A percentile compares a stretch with the other conserved stretches of the same genome.
These are phyloP conservation scores for Pseudogymnoascus verrucosus DNA, from an alignment of 2,329 filamentous ascomycete species.

Conservation along the genomic window DNA sequence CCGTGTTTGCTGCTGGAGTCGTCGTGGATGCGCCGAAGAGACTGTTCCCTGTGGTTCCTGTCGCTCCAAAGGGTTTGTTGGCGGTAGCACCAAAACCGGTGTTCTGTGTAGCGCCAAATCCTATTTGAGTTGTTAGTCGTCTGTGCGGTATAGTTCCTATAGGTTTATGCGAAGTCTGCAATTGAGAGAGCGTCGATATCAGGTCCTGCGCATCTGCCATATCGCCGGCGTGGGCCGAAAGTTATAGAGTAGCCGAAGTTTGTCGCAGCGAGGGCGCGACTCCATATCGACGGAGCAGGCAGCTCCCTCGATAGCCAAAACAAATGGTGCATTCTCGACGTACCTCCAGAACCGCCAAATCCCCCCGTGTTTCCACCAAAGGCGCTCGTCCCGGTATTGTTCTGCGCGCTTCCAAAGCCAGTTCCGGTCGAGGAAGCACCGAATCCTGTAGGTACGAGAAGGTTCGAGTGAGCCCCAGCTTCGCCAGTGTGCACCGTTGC, in stretches of 20 bases:
- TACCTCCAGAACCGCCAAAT: slow-evolving; percentile 33
- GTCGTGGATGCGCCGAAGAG: slow-evolving; percentile 42
- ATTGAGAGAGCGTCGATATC: not conserved
- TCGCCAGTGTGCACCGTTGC: slow-evolving; percentile 18
- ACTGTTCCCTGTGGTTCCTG: slow-evolving; percentile 35
- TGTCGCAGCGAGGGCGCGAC: not conserved
- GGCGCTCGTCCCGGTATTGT: slow-evolving; percentile 30
- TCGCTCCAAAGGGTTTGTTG: slow-evolving; percentile 40
- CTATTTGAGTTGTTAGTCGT: slow-evolving; percentile 13
- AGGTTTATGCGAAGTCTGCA: not conserved
- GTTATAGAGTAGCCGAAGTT: not conserved
- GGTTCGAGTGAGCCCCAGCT: slow-evolving; percentile 28
- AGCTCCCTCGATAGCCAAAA: not conserved
- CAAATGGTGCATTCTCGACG: slow-evolving; percentile 21
- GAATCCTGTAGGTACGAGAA: slow-evolving; percentile 32
- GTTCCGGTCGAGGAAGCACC: slow-evolving; percentile 30
- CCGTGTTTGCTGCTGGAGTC: slow-evolving; percentile 26
- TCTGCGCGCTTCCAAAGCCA: slow-evolving; percentile 33
- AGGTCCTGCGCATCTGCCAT: not conserved
- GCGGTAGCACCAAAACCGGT: slow-evolving; percentile 24
- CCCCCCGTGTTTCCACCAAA: slow-evolving; percentile 31
- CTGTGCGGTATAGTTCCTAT: not conserved
- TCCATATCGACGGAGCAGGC: not conserved
- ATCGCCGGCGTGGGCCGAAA: not conserved
- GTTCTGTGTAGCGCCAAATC: slow-evolving; percentile 38